Percentiles rank a stretch among this genome's conserved stretches.
Evolutionary conservation across 2,329 filamentous ascomycete genomes (phyloP).

Genomic region (Penicillium sp.): DNA sequence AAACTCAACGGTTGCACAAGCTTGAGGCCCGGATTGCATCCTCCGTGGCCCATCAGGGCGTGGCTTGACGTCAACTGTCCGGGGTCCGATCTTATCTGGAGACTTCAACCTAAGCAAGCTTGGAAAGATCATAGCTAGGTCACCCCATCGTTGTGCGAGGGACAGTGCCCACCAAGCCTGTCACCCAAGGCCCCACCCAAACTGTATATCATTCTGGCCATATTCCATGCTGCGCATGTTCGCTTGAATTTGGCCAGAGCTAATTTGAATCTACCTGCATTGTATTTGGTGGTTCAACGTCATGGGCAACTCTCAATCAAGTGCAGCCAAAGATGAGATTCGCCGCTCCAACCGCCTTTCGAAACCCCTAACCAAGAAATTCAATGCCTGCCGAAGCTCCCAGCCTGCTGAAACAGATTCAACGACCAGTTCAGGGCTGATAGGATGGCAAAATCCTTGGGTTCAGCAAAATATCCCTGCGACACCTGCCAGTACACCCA

Average conservation of each 20-base stretch:
- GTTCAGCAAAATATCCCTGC: constrained; percentile 19
- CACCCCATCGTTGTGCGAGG: constrained; percentile 6
- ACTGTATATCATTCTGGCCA: constrained; percentile 12
- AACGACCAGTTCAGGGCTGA: constrained; percentile 16
- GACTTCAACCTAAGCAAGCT: neutral
- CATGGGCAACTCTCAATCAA: constrained; percentile 40
- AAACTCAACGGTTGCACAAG: constrained; percentile 18
- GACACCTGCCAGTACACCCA: neutral
- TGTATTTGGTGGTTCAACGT: constrained; percentile 13
- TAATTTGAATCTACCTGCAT: constrained; percentile 14
- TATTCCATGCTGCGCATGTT: constrained; percentile 1
- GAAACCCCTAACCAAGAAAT: constrained; percentile 34
- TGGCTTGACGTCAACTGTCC: constrained; percentile 26
- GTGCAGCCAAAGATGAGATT: constrained; percentile 31
- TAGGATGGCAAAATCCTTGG: constrained; percentile 38
- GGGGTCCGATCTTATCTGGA: constrained; percentile 22
- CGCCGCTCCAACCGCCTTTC: constrained; percentile 37
- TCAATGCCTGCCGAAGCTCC: constrained; percentile 14
- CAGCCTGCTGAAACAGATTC: constrained; percentile 13
- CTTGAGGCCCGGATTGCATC: constrained; percentile 23
- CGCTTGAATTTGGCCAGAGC: constrained; percentile 8
- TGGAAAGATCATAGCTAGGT: constrained; percentile 7
- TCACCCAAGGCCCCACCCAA: constrained; percentile 2
- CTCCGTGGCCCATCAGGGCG: constrained; percentile 17
- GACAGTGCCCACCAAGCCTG: constrained; percentile 7